phyloP scores from a whole-genome alignment of 768 basidiomycete genomes.

The Suillus alpinus region DNA sequence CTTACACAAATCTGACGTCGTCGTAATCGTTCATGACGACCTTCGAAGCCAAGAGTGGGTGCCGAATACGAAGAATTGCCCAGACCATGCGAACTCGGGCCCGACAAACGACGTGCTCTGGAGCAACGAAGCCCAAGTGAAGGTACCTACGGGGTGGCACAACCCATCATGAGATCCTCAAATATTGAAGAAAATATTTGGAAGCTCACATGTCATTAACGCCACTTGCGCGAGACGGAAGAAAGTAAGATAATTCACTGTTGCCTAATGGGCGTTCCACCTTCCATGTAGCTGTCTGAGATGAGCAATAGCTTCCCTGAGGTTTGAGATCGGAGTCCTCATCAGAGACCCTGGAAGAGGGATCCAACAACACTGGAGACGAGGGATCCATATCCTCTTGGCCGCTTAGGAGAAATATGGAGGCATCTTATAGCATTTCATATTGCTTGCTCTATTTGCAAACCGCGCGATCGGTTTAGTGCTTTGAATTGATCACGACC shows the following conservation, averaged over 20 bases:
- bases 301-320: not conserved
- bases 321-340: not conserved
- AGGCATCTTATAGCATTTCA: not conserved
- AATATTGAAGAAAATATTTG: not conserved
- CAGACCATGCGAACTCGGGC: slow-evolving; percentile 58
- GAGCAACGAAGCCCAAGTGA: slow-evolving; percentile 64
- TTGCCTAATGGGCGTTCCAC: slow-evolving; percentile 62
- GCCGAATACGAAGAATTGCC: slow-evolving; percentile 68
- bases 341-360: not conserved
- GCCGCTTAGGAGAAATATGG: too few relatives aligned
- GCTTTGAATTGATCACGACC: not conserved
- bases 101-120: slow-evolving; percentile 38
- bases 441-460: not conserved
- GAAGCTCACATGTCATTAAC: slow-evolving; percentile 81
- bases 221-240: slow-evolving; percentile 73
- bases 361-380: not conserved
- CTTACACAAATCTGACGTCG: slow-evolving; percentile 68
- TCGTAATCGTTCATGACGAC: slow-evolving; percentile 60
- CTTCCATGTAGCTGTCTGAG: not conserved
- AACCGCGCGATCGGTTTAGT: not conserved
- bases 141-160: slow-evolving; percentile 58
- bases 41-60: slow-evolving; percentile 67
- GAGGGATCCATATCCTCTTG: not conserved
- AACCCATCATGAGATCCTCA: not conserved
- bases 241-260: slow-evolving; percentile 76